Percentiles rank a stretch among this genome's conserved stretches.
These are phyloP conservation scores for Metschnikowia noctiluminum DNA, from an alignment of 805 yeast genomes.

Conservation along the genomic window DNA sequence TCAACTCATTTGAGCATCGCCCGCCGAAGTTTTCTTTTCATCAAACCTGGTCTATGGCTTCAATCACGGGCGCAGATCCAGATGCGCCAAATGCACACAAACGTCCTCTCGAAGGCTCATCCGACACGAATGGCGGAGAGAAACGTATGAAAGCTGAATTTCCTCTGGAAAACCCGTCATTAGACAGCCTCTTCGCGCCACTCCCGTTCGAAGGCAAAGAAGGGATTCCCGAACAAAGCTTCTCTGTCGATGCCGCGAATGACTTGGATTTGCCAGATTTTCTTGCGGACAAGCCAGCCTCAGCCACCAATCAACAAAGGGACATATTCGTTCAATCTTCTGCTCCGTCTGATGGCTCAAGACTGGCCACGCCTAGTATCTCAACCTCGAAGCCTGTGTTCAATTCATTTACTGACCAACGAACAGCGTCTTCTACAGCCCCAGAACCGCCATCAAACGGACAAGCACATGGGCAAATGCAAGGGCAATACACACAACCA, in stretches of 20 bases:
- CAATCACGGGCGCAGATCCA: slow-evolving; percentile 1
- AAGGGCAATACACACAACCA: background rate
- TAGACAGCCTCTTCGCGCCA: slow-evolving; percentile 19
- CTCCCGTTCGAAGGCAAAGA: slow-evolving; percentile 18
- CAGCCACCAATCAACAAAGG: background rate
- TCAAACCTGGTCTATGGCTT: slow-evolving; percentile 1
- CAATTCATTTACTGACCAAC: background rate
- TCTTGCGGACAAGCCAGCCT: slow-evolving; percentile 10
- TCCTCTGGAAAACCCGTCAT: slow-evolving; percentile 8
- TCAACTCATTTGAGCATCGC: background rate
- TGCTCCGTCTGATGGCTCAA: background rate
- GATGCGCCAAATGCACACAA: slow-evolving; percentile 8
- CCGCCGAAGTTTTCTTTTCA: background rate
- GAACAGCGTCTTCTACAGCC: background rate
- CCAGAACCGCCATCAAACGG: background rate
- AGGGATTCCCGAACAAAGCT: slow-evolving; percentile 8
- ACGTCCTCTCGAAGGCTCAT: slow-evolving; percentile 10
- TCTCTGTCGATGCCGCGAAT: slow-evolving; percentile 6
- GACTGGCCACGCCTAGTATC: slow-evolving; percentile 1
- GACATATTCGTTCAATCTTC: background rate
- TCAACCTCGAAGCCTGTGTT: background rate
- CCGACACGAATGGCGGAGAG: slow-evolving; percentile 3
- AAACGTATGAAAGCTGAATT: slow-evolving; percentile 15
- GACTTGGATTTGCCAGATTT: slow-evolving; percentile 17
- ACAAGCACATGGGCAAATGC: background rate